Conservation (phyloP, 257 asterid species). For the Verbena officinalis region DNA sequence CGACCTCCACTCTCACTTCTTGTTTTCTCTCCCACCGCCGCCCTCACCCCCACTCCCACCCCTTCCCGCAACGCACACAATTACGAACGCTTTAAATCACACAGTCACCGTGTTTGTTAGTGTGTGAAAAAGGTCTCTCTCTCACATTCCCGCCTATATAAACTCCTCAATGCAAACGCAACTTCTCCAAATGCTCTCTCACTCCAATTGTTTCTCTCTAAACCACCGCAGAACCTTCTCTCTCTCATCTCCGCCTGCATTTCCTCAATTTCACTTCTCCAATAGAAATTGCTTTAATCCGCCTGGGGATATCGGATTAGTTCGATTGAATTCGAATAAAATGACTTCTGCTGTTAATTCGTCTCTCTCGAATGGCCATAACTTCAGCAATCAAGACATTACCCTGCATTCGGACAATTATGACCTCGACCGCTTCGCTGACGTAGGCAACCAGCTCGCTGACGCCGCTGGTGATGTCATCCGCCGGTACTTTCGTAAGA, state of each 20-base stretch:
- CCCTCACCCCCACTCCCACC: background rate
- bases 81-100: conserved; percentile 16
- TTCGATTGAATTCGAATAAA: conserved; percentile 23
- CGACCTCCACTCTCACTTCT: conserved; percentile 24
- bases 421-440: conserved; percentile 64
- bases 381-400: conserved; percentile 22
- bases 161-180: conserved; percentile 35
- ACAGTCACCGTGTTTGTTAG: conserved; percentile 21
- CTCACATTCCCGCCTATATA: conserved; percentile 32
- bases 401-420: conserved; percentile 40
- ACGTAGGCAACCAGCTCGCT: conserved; percentile 70
- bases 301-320: conserved; percentile 23
- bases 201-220: conserved; percentile 44
- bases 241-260: conserved; percentile 29
- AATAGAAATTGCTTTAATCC: conserved; percentile 1
- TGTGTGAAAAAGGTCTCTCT: conserved; percentile 12
- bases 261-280: conserved; percentile 29
- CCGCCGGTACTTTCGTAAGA: conserved; percentile 80
- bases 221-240: conserved; percentile 27
- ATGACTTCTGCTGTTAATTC: conserved; percentile 42
- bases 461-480: conserved; percentile 92
- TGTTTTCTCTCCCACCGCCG: background rate
- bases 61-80: background rate
- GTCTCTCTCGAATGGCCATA: conserved; percentile 31
- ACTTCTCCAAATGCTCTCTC: conserved; percentile 50